Evolutionary conservation across 805 yeast species (phyloP), one percentile per base, ranked within the genome.

Genomic region (Kazachstania psychrophila): DNA sequence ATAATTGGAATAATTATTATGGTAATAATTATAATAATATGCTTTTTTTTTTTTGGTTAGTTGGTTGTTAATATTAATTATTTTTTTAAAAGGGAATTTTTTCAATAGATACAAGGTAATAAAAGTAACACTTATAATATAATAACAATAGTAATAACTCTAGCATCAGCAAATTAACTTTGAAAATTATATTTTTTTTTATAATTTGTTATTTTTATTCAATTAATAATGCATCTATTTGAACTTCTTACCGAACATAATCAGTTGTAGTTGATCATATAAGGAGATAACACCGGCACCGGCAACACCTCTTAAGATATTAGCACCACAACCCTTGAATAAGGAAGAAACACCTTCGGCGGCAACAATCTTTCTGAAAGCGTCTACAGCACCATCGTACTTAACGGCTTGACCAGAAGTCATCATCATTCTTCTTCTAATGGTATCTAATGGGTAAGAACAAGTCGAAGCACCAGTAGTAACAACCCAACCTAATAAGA

Each of bases 401-500:
- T 88, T 87, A 61, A 87, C 94, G 62, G 94, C 95, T 75, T 86
- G 94, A 71, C 96, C 96, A 56, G 96, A 88, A 59, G 96, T 87
- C 96, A 87, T 87, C 96, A 87, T 87, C 96, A 87, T 87, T 83
- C 96, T 86, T 84, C 96, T 86, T 82, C 96, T 88, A 65, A 87
- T 87, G 64, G 96, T 87, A 73, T 87, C 96, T 71, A 88, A 83
- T 78, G 96, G 96, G 82, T 87, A 87, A 66, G 96, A 86, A 66
- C 95, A 95, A 54, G 96, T 86, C 58, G 96, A 88, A 62, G 96
- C 95, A 80, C 87, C 95, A 54, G 95, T 87, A 70, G 96, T 87
- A 62, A 87, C 96, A 69, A 77, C 75, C 96, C 96, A 87, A 72
- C 96, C 96, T 67, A 87, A 77, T 62, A 79, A 68, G 94, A 87